Evolutionary conservation across 495 filamentous ascomycete genomes (phyloP), one percentile per base, ranked within the genome.

Genomic region (Aspergillus asperescens): DNA sequence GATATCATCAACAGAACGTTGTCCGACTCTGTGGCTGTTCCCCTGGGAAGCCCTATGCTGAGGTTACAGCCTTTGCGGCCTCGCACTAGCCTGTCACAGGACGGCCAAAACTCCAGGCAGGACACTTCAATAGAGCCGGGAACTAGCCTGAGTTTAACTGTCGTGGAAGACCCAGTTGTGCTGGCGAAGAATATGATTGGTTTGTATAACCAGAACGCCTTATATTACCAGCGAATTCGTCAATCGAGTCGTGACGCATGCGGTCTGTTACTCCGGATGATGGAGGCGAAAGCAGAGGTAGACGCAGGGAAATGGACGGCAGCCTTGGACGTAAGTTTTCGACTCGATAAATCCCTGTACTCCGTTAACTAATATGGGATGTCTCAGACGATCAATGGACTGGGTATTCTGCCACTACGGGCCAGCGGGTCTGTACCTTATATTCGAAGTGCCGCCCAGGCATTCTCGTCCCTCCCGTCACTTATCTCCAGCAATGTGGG

Each of bases 1-100:
- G 71, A 79, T 35, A 91, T 96, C 57, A 81, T 96, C 56, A 96
- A 92, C 67, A 84, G 89, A 24, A 83, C 90, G n/a, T 74, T 97
- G 23, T 91, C 90, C 19, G 90, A 96, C 63, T 85, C 88, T 25
- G 80, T 96, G 52, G 81, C 87, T 13, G 74, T 89, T 9, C 88
- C 94, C 49, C 74, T 96, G 41, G 90, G 89, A 40, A 81, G 88
- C 55, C 82, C 88, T 39, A 78, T 80, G 16, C 73, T 88, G 63
- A 84, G 81, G 37, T 71, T 95, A 39, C 80, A 90, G 65, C 89
- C 90, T 19, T 75, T 92, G 38, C 89, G 87, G 61, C 87, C 89
- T 25, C 65, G 71, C 56, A 59, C 69, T 29, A 50, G 62, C 27
- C 54, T 65, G 27, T 38, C 54, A 18, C 59, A 62, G 35, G 54